Percentiles rank a stretch among this genome's conserved stretches.
These are phyloP conservation scores for Neurospora sp. DNA, from an alignment of 495 filamentous ascomycete species.

Conservation along the genomic window DNA sequence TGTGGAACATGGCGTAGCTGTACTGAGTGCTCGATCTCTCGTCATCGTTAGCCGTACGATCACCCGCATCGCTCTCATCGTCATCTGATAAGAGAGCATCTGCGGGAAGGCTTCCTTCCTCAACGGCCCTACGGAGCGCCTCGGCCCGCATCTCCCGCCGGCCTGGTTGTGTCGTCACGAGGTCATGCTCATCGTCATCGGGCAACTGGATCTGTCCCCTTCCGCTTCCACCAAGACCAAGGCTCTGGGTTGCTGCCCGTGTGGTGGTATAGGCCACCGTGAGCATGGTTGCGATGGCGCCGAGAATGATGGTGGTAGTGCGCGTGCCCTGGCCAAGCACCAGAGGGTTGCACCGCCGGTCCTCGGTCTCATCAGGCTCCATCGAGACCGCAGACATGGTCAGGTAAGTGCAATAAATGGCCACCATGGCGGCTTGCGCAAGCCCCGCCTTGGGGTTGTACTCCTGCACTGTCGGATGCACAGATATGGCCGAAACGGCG, in stretches of 20 bases:
- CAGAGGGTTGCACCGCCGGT: constrained; percentile 86
- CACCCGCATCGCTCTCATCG: constrained; percentile 56
- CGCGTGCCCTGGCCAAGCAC: constrained; percentile 83
- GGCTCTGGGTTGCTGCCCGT: constrained; percentile 85
- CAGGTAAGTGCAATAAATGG: constrained; percentile 95
- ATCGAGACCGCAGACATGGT: constrained; percentile 98
- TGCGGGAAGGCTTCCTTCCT: constrained; percentile 81
- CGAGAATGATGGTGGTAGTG: constrained; percentile 78
- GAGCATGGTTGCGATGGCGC: constrained; percentile 91
- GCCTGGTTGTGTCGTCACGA: constrained; percentile 80
- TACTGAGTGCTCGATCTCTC: constrained; percentile 87
- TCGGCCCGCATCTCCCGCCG: constrained; percentile 88
- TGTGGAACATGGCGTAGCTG: constrained; percentile 91
- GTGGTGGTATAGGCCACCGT: constrained; percentile 98
- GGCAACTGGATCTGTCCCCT: constrained; percentile 44
- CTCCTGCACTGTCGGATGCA: constrained; percentile 85
- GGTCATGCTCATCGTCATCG: constrained; percentile 64
- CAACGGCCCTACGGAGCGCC: constrained; percentile 83
- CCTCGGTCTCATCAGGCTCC: constrained; percentile 72
- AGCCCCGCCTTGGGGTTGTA: constrained; percentile 88
- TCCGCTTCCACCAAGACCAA: constrained; percentile 61
- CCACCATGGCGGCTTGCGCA: constrained; percentile 94
- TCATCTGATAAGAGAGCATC: constrained; percentile 77
- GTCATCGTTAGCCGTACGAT: constrained; percentile 62
- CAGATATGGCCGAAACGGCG: constrained; percentile 69